Evolutionary conservation across 192 early-diverging fungal species (phyloP).

Genomic region (Coemansia sp.): DNA sequence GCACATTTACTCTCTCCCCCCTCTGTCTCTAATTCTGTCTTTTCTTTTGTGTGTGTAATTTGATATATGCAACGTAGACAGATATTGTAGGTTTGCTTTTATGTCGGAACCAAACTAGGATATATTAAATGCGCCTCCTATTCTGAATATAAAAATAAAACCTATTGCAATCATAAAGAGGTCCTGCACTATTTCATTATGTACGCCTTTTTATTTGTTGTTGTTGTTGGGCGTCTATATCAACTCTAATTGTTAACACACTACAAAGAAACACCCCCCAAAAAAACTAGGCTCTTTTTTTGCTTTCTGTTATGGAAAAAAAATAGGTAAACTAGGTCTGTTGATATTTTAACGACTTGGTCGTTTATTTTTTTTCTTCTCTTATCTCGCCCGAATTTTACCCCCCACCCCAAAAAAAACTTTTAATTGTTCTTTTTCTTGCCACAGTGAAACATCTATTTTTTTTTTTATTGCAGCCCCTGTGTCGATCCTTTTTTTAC

Average conservation of each 20-base stretch:
- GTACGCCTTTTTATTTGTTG: slow-evolving; percentile 11
- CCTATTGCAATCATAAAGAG: not conserved
- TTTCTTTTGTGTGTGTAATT: not conserved
- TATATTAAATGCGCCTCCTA: slow-evolving; percentile 37
- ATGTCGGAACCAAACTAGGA: slow-evolving; percentile 32
- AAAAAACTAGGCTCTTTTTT: not conserved
- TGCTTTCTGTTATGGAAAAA: too few species aligned
- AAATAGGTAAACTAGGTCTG: too few species aligned
- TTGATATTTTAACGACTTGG: too few species aligned
- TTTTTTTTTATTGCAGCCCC: too few species aligned
- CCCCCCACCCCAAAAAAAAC: too few species aligned
- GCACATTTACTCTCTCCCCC: not conserved
- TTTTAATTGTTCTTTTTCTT: too few species aligned
- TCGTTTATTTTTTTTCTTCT: too few species aligned
- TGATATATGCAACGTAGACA: not conserved
- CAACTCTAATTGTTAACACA: slow-evolving; percentile 6
- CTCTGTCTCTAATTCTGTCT: not conserved
- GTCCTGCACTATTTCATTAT: slow-evolving; percentile 26
- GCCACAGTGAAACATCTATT: too few species aligned
- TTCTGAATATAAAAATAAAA: slow-evolving; percentile 3
- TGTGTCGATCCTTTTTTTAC: too few species aligned
- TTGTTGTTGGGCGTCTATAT: not conserved
- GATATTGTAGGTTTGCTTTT: slow-evolving; percentile 12
- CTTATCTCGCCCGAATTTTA: too few species aligned
- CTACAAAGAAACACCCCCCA: not conserved